Evolutionary conservation across 2,329 filamentous ascomycete species (phyloP).

Genomic region (Fusarium algeriense): DNA sequence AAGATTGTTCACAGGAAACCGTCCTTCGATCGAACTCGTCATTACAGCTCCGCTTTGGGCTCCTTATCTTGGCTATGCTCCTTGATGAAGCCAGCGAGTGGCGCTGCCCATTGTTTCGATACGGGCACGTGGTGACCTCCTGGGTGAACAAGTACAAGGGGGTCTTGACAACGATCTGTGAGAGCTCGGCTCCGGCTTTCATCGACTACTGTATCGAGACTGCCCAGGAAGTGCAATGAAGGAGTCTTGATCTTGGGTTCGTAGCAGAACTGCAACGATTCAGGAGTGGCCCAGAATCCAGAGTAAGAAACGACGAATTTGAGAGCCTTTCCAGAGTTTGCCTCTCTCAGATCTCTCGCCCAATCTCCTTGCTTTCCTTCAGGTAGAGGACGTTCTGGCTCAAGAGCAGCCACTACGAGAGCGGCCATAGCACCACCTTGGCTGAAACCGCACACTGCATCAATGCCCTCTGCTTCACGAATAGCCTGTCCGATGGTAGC

Average conservation of each 20-base stretch:
- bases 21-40: neutral
- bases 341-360: constrained; percentile 60
- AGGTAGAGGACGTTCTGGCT: constrained; percentile 56
- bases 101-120: constrained; percentile 82
- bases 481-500: constrained; percentile 71
- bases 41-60: constrained; percentile 45
- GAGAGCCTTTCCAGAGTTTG: constrained; percentile 62
- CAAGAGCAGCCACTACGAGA: constrained; percentile 79
- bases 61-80: constrained; percentile 51
- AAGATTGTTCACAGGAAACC: neutral
- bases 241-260: constrained; percentile 82
- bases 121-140: constrained; percentile 92
- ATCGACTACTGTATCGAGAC: constrained; percentile 88
- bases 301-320: constrained; percentile 83
- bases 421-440: constrained; percentile 81
- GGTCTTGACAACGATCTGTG: constrained; percentile 71
- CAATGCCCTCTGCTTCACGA: constrained; percentile 73
- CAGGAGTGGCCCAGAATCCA: constrained; percentile 76
- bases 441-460: constrained; percentile 85
- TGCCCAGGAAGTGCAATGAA: constrained; percentile 84
- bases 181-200: constrained; percentile 77
- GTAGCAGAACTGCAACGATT: constrained; percentile 73
- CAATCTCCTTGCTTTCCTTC: constrained; percentile 54
- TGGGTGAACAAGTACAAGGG: constrained; percentile 75
- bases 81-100: constrained; percentile 77